phyloP scores from a whole-genome alignment of 768 basidiomycete genomes.

The Amanita brunnescens region DNA sequence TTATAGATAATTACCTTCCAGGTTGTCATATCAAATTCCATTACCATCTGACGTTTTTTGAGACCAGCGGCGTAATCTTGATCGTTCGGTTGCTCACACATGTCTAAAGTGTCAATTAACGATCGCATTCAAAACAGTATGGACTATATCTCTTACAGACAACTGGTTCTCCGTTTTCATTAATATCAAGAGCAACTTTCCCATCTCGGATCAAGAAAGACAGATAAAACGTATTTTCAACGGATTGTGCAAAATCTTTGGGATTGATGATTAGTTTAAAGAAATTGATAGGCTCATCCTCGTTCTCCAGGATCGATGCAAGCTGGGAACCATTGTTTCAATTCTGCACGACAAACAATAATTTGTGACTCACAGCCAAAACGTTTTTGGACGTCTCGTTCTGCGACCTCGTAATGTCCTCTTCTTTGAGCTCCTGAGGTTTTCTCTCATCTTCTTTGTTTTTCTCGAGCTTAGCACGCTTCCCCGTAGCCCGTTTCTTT shows the following conservation, averaged over 20 bases:
- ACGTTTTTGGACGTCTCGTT: conserved; percentile 92
- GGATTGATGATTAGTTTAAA: conserved; percentile 90
- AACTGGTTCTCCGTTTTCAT: conserved; percentile 59
- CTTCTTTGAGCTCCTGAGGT: conserved; percentile 77
- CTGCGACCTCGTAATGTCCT: conserved; percentile 73
- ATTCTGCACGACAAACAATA: not conserved
- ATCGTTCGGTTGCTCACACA: conserved; percentile 54
- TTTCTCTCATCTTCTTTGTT: conserved; percentile 56
- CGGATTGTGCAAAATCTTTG: conserved; percentile 82
- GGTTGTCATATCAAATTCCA: conserved; percentile 85
- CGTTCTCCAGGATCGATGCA: conserved; percentile 43
- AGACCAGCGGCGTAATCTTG: conserved; percentile 58
- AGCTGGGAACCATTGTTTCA: conserved; percentile 35
- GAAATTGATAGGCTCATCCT: conserved; percentile 54
- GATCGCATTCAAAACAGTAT: not conserved
- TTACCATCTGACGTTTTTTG: conserved; percentile 75
- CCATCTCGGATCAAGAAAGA: conserved; percentile 90
- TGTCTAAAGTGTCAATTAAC: conserved; percentile 31
- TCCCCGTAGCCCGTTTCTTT: conserved; percentile 57
- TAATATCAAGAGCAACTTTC: conserved; percentile 63
- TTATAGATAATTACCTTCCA: conserved; percentile 58
- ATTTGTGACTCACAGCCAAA: conserved; percentile 39
- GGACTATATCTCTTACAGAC: conserved; percentile 46
- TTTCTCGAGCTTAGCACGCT: conserved; percentile 64
- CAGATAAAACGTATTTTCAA: conserved; percentile 94